Base-by-base conservation (phyloP, 495 filamentous ascomycete species). In the Lasiosphaeria ovina region DNA sequence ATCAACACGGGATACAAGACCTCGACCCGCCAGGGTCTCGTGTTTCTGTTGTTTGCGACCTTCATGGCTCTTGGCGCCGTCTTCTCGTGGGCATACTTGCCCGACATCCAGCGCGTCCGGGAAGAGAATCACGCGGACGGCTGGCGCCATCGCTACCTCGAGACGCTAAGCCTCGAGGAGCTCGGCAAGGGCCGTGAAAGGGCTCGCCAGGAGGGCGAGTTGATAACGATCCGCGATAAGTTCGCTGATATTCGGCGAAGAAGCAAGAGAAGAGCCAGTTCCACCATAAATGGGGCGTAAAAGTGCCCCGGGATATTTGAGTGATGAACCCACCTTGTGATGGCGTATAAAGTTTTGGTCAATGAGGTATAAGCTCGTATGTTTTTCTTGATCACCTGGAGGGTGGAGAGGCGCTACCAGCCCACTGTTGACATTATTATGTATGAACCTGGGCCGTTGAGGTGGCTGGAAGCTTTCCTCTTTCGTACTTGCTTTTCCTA, bases 1-100 rank as follows among this genome's bases (percentile, higher is more conserved):
- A 73, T 75, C 54, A 67, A 75, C 55, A 35, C 58, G 34, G 67
- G 70, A 34, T 75, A 75, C 66, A 50, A 50, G 33, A 62, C 59
- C 42, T 14, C 54, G 5, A 70, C 54, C 11, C 51, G 65, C 5
- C 72, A 75, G 38, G 72, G 72, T 0, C 69, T 75, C 8, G 61
- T 75, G 10, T 75, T 75, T 48, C 47, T 75, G 38, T 63, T 75
- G 9, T 75, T 75, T 42, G 70, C 66, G 4, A 62, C 66, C 9
- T 69, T 73, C 60, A 71, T 72, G 64, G 64, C 68, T 3, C 54
- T 70, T 31, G 72, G 72, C 33, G 71, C 71, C 32, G 35, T 75
- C 50, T 73, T 52, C 57, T 69, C 69, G 14, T 75, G 72, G 72
- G 71, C 66, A 0, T 75, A 73, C 35, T 57, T 75, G 7, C 72